Evolutionary conservation across 2,329 filamentous ascomycete genomes (phyloP).

Genomic region (Calycina herbarum): DNA sequence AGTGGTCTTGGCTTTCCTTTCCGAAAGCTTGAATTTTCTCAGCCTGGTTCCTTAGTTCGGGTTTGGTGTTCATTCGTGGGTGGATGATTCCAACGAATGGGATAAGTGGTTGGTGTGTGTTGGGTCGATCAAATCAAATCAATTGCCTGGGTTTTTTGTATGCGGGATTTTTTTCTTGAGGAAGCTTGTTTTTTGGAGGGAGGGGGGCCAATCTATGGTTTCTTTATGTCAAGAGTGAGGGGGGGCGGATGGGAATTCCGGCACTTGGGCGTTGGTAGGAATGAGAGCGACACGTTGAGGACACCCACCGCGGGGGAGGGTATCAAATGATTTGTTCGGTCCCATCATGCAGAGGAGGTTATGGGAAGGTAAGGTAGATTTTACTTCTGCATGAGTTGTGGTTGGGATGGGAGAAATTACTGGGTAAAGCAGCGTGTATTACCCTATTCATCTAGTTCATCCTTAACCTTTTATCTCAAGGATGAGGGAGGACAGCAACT

Average conservation of each 20-base stretch:
- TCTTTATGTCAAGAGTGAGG: not conserved
- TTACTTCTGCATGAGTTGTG: no score
- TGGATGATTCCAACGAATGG: not conserved
- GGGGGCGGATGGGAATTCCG: not conserved
- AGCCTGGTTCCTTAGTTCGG: not conserved
- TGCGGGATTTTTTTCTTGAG: not conserved
- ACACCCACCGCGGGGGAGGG: no score
- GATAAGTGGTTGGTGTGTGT: no score
- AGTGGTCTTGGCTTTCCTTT: not conserved
- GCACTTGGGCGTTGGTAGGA: not conserved
- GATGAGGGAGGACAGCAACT: not conserved
- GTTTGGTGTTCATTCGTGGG: not conserved
- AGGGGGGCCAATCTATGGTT: not conserved
- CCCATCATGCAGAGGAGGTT: no score
- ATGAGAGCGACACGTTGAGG: not conserved
- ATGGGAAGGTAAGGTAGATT: no score
- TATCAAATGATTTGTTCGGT: no score
- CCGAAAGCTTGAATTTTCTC: not conserved
- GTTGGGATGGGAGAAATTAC: not conserved
- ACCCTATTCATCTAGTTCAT: not conserved
- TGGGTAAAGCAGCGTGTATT: not conserved
- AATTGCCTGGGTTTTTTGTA: not conserved
- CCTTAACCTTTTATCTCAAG: not conserved
- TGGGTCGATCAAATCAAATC: not conserved
- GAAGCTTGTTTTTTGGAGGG: not conserved